Evolutionary conservation across 371 early-diverging fungal species (phyloP), one percentile per base, ranked within the genome.

Genomic region (Blakeslea trispora): DNA sequence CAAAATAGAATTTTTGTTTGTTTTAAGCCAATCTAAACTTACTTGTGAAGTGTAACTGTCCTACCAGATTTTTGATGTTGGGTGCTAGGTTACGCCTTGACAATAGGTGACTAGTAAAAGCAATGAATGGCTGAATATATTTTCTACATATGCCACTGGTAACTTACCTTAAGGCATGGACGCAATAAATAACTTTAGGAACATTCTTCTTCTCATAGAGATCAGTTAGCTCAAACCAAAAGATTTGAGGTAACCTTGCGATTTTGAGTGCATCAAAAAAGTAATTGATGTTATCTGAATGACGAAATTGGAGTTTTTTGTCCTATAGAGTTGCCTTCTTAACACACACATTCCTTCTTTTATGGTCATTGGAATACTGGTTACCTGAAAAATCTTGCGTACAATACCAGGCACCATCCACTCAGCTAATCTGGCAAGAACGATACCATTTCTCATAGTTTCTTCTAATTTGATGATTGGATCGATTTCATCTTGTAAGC

Each of bases 161-260:
- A n/a, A 24, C 14, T 53, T 82, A 91, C 86, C 91, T 96, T 42
- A 99, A 86, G 0, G 99, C 99, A 69, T 99, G 99, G 49, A 99
- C 90, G 76, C 99, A 99, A 74, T 99, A 99, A 60, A 99, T 96
- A 10, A 99, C 99, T 68, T 95, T 96, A 21, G 99, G 99, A 69
- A 99, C 92, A 74, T 99, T 99, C 74, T 99, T 99, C 75, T 93
- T 91, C 55, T 99, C 99, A 75, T 99, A 99, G 13, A 99, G 77
- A 77, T 99, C 99, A 0, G 97, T 94, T 59, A 96, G 75, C 72
- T 99, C 99, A 81, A 99, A 99, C 68, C 92, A 88, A 81, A 99
- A 99, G 59, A 92, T 88, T 69, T 80, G 57, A 5, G 99, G 98
- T 14, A 99, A 74, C 2, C 91, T 89, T 17, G 95, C 87, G 39